phyloP scores from a whole-genome alignment of 2,329 filamentous ascomycete species.

The Microdochium bolleyi region DNA sequence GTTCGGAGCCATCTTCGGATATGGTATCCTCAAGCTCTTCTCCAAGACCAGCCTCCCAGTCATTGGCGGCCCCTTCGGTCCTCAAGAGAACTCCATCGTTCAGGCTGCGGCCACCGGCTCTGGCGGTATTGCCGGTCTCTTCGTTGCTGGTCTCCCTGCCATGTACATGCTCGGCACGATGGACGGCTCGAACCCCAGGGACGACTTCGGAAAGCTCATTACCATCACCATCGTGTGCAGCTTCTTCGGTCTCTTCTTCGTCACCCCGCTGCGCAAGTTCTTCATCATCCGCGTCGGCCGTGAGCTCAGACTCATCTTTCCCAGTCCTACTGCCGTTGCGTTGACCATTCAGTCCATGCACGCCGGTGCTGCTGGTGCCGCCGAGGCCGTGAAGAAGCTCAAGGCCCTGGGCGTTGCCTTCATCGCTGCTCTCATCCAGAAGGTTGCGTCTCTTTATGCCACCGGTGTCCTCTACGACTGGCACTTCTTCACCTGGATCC shows the following conservation, averaged over 20 bases:
- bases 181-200: slow-evolving; percentile 28
- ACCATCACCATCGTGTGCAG: slow-evolving; percentile 53
- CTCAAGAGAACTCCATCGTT: slow-evolving; percentile 53
- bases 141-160: slow-evolving; percentile 51
- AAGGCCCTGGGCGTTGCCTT: slow-evolving; percentile 46
- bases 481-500: slow-evolving; percentile 45
- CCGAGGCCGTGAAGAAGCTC: slow-evolving; percentile 47
- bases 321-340: slow-evolving; percentile 50
- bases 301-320: slow-evolving; percentile 52
- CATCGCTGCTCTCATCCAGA: slow-evolving; percentile 37
- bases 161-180: slow-evolving; percentile 49
- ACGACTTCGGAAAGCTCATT: slow-evolving; percentile 50
- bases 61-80: slow-evolving; percentile 47
- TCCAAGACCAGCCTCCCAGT: slow-evolving; percentile 39
- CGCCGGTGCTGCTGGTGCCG: slow-evolving; percentile 32
- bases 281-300: slow-evolving; percentile 59
- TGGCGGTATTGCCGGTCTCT: slow-evolving; percentile 48
- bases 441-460: slow-evolving; percentile 50
- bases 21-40: slow-evolving; percentile 47
- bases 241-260: slow-evolving; percentile 58
- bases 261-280: slow-evolving; percentile 57
- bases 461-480: slow-evolving; percentile 47
- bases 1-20: slow-evolving; percentile 33
- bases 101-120: slow-evolving; percentile 53
- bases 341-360: slow-evolving; percentile 59